phyloP scores from a whole-genome alignment of 163 green algal species.

The Prototheca cutis region DNA sequence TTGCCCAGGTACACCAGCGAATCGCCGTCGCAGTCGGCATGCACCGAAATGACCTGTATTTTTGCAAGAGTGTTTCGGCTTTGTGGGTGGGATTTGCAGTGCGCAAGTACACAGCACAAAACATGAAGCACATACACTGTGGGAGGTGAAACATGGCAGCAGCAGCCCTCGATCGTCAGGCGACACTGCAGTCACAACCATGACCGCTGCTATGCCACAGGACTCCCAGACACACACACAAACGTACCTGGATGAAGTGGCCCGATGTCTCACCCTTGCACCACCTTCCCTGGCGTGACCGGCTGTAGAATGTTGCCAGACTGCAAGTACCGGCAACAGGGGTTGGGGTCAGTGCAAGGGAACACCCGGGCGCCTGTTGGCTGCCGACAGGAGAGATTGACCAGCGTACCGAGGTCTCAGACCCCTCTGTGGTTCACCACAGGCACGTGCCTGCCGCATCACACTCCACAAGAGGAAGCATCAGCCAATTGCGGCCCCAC shows the following conservation, averaged over 20 bases:
- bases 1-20: conserved; percentile 89
- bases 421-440: too few species aligned
- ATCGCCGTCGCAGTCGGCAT: conserved; percentile 89
- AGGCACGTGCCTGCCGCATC: too few species aligned
- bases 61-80: background rate
- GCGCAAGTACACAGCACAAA: background rate
- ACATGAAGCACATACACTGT: background rate
- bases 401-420: too few species aligned
- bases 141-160: background rate
- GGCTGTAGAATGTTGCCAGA: conserved; percentile 92
- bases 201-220: too few species aligned
- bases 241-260: conserved; percentile 95
- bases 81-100: background rate
- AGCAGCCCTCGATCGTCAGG: background rate
- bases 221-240: too few species aligned
- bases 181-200: too few species aligned
- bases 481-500: too few species aligned
- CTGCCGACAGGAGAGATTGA: too few species aligned
- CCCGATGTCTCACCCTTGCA: conserved; percentile 96
- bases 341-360: too few species aligned
- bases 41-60: conserved; percentile 33
- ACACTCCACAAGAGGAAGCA: too few species aligned
- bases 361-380: too few species aligned
- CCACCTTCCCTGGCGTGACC: conserved; percentile 80
- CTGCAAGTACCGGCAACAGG: conserved; percentile 27